phyloP scores from a whole-genome alignment of 2,329 filamentous ascomycete species.

The Chrysoporthe puriensis region DNA sequence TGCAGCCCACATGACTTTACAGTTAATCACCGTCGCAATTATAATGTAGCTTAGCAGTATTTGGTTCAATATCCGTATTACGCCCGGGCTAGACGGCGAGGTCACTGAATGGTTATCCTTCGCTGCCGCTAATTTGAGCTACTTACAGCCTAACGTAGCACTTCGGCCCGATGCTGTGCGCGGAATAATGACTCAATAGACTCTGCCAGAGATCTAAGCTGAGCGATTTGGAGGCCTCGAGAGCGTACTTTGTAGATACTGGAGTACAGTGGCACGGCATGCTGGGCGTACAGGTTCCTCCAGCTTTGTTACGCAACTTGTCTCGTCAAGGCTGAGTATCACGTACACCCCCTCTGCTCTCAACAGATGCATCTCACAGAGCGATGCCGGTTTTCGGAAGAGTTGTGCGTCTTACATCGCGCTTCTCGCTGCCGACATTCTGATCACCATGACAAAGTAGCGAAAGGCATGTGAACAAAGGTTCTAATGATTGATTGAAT shows the following conservation, averaged over 20 bases:
- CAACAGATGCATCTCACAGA: not conserved
- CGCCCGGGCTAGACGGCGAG: not conserved
- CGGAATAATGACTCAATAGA: not conserved
- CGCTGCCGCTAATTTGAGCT: not conserved
- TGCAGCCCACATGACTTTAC: slow-evolving; percentile 17
- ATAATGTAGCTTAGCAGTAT: not conserved
- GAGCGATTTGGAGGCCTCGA: not conserved
- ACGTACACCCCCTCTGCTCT: not conserved
- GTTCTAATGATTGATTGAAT: not conserved
- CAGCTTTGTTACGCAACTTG: not conserved
- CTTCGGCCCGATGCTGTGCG: slow-evolving; percentile 2
- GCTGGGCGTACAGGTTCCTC: not conserved
- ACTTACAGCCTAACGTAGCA: not conserved
- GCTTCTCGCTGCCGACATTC: slow-evolving; percentile 20
- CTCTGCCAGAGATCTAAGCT: not conserved
- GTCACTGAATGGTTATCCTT: no score
- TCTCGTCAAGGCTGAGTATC: not conserved
- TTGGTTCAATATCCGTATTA: not conserved
- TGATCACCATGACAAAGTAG: not conserved
- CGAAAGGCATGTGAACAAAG: slow-evolving; percentile 4
- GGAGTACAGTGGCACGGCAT: not conserved
- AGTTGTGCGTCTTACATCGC: slow-evolving; percentile 11
- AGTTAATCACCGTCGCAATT: not conserved
- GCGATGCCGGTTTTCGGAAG: not conserved
- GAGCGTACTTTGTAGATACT: not conserved